A percentile compares a stretch with the other conserved stretches of the same genome.
Evolutionary conservation across 2,329 filamentous ascomycete genomes (phyloP).

Genomic region (Grosmannia clavigera): DNA sequence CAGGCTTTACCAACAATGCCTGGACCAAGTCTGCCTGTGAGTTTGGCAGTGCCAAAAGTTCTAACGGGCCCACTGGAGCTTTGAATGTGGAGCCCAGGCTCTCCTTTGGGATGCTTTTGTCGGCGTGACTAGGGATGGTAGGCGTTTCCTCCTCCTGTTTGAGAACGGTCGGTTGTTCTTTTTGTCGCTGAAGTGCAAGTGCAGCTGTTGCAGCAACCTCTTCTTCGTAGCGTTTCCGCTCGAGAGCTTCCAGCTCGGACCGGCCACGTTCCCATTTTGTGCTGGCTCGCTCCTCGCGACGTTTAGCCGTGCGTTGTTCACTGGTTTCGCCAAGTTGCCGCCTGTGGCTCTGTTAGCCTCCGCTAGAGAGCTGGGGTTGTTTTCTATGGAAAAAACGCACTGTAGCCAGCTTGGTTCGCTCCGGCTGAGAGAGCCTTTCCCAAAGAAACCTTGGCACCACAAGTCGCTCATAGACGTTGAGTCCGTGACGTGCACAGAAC

Average conservation of each 20-base stretch:
- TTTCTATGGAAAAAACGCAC: neutral
- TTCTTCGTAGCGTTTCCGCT: slow-evolving; percentile 45
- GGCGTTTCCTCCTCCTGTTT: neutral
- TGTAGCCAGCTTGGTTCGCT: slow-evolving; percentile 92
- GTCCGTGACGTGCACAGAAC: slow-evolving; percentile 75
- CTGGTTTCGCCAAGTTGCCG: slow-evolving; percentile 39
- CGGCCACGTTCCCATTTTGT: slow-evolving; percentile 89
- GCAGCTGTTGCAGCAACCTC: neutral
- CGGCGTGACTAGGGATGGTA: neutral
- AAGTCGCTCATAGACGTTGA: slow-evolving; percentile 61
- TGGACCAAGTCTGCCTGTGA: slow-evolving; percentile 27
- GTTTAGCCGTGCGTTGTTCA: slow-evolving; percentile 65
- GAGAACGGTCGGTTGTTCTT: neutral
- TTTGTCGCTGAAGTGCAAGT: neutral
- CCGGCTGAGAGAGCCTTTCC: slow-evolving; percentile 82
- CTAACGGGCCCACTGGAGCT: slow-evolving; percentile 31
- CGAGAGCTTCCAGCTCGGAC: slow-evolving; percentile 71
- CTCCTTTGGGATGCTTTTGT: neutral
- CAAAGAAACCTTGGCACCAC: slow-evolving; percentile 97
- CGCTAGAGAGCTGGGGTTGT: neutral
- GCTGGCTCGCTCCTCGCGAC: slow-evolving; percentile 68
- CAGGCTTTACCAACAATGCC: neutral
- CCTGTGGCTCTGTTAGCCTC: neutral
- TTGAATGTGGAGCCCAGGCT: neutral
- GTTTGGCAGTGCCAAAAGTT: slow-evolving; percentile 44